Percentiles rank a stretch among this genome's conserved stretches.
These are phyloP conservation scores for Tremella mesenterica DNA, from an alignment of 768 basidiomycete species.

Conservation along the genomic window DNA sequence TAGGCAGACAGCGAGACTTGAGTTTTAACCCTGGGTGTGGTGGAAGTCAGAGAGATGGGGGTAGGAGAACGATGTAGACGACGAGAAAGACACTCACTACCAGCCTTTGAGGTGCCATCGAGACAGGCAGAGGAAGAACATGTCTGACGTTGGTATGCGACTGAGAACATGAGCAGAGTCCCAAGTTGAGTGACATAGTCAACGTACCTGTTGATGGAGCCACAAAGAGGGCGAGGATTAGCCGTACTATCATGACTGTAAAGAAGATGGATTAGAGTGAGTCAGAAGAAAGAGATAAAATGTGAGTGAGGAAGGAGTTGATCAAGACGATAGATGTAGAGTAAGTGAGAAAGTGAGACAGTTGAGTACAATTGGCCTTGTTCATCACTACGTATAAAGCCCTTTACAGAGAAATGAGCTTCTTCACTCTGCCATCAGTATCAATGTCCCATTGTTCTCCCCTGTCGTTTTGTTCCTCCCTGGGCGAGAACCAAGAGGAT, in stretches of 20 bases:
- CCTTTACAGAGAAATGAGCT: background rate
- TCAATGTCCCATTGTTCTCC: background rate
- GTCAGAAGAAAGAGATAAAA: background rate
- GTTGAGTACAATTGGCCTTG: background rate
- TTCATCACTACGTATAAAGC: background rate
- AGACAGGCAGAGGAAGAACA: constrained; percentile 1
- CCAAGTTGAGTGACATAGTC: background rate
- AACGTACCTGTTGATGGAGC: background rate
- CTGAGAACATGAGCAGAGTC: background rate
- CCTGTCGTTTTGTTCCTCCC: too few species aligned
- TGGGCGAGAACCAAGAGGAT: background rate
- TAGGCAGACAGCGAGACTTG: background rate
- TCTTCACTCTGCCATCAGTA: background rate
- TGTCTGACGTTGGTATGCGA: background rate
- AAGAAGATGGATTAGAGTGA: background rate
- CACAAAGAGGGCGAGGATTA: background rate
- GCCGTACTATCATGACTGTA: background rate
- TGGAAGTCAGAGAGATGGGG: background rate
- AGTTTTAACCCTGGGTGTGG: background rate
- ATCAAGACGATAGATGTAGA: background rate
- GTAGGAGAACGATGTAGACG: background rate
- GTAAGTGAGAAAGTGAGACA: background rate
- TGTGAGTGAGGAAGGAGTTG: background rate
- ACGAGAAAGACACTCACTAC: background rate
- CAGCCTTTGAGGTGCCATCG: background rate